These are phyloP conservation scores for Xerocomellus intermedius DNA, from an alignment of 768 basidiomycete genomes.

Conservation along the genomic window DNA sequence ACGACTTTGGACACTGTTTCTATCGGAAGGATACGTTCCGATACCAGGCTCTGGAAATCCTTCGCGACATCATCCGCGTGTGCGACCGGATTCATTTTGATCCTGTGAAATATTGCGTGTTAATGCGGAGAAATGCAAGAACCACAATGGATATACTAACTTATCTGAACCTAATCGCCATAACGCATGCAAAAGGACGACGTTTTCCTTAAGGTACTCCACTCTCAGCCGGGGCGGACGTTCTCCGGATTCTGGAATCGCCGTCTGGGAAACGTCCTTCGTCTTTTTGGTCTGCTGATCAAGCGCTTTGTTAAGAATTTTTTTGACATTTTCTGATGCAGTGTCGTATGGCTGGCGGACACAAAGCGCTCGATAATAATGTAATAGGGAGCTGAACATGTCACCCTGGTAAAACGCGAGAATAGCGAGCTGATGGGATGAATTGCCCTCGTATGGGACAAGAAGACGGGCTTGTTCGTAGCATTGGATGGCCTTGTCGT, in stretches of 20 bases:
- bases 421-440: slow-evolving; percentile 95
- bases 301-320: slow-evolving; percentile 63
- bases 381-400: slow-evolving; percentile 72
- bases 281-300: slow-evolving; percentile 53
- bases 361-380: slow-evolving; percentile 91
- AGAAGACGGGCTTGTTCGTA: slow-evolving; percentile 86
- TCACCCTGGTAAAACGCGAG: slow-evolving; percentile 83
- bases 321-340: slow-evolving; percentile 80
- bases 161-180: slow-evolving; percentile 58
- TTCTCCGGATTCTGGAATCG: slow-evolving; percentile 30
- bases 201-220: slow-evolving; percentile 66
- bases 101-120: slow-evolving; percentile 9
- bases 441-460: slow-evolving; percentile 86
- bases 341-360: slow-evolving; percentile 84
- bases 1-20: slow-evolving; percentile 76
- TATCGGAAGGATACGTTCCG: slow-evolving; percentile 66
- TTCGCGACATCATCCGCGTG: slow-evolving; percentile 49
- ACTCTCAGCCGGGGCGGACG: slow-evolving; percentile 52
- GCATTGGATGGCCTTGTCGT: slow-evolving; percentile 70
- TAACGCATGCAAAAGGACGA: slow-evolving; percentile 75
- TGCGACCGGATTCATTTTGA: slow-evolving; percentile 46
- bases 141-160: slow-evolving; percentile 38
- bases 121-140: neutral
- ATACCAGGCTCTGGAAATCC: slow-evolving; percentile 60
- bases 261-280: slow-evolving; percentile 38